Evolutionary conservation across 2,329 filamentous ascomycete species (phyloP), one percentile per base, ranked within the genome.

Genomic region (Graphilbum ipis-grandicollis): DNA sequence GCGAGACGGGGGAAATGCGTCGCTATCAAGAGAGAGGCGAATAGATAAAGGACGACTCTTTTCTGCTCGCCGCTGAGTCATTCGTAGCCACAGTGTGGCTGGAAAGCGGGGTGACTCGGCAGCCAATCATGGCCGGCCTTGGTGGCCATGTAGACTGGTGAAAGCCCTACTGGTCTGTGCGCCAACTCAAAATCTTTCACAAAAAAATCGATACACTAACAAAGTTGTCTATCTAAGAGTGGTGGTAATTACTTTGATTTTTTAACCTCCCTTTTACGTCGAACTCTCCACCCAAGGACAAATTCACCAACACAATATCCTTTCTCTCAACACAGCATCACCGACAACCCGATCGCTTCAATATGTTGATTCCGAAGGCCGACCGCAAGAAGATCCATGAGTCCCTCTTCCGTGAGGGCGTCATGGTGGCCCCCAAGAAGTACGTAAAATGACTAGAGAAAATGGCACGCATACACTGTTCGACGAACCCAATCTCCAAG

Each of bases 351-450:
- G 63, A 37, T 35, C 25, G 17, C 38, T 63, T 60, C 62, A 71
- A 86, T 80, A 75, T 75, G 90, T 80, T 98, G 74, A 98, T 98
- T 66, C 90, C 90, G 65, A 96, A 96, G 80, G 81, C 84, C 66
- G 90, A 98, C 73, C 86, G 92, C 73, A 98, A 98, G 83, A 84
- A 85, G 80, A 96, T 98, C 71, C 90, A 98, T 77, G 88, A 79
- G 68, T 53, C 55, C 80, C 83, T 98, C 75, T 93, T 93, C 79
- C 79, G 80, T 57, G 82, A 79, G 71, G 74, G 74, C 57, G 80
- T 85, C 50, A 83, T 96, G 71, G 88, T 96, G 63, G 90, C 90
- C 54, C 86, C 92, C 74, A 96, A 98, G 78, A 84, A 98, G 44
- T 48, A 43, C 31, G 44, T 43, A 35, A 23, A 23, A 38, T 22